A percentile compares a stretch with the other conserved stretches of the same genome.
Conservation (phyloP, 345 rosid species). For the Melaleuca alternifolia region DNA sequence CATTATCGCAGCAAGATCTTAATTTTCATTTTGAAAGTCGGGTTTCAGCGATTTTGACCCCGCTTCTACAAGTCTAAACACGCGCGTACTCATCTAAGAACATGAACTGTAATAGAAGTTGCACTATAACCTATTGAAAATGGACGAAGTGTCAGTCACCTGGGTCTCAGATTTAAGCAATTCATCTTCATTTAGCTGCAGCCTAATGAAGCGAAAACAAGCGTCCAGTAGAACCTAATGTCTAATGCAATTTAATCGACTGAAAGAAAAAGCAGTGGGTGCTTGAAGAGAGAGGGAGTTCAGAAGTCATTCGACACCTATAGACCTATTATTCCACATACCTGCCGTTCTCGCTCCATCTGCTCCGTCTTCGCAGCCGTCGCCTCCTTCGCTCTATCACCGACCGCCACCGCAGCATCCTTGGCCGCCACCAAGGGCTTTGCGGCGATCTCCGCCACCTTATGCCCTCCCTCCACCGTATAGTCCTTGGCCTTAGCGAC, state of each 20-base stretch:
- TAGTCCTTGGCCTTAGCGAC: slow-evolving; percentile 10
- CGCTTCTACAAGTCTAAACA: not conserved
- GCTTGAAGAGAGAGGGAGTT: not conserved
- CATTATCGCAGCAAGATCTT: not conserved
- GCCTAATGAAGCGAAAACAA: not conserved
- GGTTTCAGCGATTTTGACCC: not conserved
- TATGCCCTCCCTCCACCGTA: slow-evolving; percentile 12
- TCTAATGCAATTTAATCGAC: not conserved
- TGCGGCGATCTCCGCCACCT: not conserved
- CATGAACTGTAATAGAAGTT: not conserved
- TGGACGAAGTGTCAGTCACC: not conserved
- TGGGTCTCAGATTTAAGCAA: not conserved
- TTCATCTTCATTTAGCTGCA: not conserved
- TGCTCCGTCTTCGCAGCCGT: slow-evolving; percentile 26
- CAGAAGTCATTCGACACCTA: not conserved
- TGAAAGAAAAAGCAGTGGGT: not conserved
- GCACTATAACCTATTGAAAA: not conserved
- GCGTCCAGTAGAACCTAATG: not conserved
- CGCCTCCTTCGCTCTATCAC: slow-evolving; percentile 5
- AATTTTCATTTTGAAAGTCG: not conserved
- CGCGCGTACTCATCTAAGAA: not conserved
- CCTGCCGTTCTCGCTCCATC: slow-evolving; percentile 29
- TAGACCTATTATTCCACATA: not conserved
- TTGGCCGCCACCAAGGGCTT: slow-evolving; percentile 7
- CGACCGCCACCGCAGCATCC: slow-evolving; percentile 1